These are phyloP conservation scores for Penicillium olsonii DNA, from an alignment of 2,329 filamentous ascomycete species.

Conservation along the genomic window DNA sequence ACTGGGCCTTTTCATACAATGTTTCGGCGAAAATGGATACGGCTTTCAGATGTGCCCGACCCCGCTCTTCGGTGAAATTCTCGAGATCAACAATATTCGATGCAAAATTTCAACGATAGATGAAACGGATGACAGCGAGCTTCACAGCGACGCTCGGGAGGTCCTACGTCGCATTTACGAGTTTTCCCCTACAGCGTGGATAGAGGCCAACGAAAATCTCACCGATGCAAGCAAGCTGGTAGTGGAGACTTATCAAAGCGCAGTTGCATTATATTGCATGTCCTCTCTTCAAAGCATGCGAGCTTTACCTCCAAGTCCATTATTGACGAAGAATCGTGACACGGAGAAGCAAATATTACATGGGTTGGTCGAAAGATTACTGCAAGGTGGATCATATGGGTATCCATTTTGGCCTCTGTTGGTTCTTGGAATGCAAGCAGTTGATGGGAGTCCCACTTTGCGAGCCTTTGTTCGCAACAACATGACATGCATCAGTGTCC, in stretches of 20 bases:
- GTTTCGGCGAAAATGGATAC: slow-evolving; percentile 18
- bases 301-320: neutral
- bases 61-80: slow-evolving; percentile 35
- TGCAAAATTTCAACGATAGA: neutral
- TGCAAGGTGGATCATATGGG: neutral
- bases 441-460: neutral
- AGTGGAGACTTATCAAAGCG: neutral
- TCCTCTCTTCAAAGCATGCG: neutral
- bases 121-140: neutral
- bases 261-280: neutral
- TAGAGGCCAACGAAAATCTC: neutral
- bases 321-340: neutral
- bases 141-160: neutral
- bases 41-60: slow-evolving; percentile 34
- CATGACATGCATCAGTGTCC: neutral
- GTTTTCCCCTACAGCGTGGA: neutral
- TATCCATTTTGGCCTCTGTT: neutral
- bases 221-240: neutral
- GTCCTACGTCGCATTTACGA: neutral
- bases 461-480: neutral
- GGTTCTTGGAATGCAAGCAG: neutral
- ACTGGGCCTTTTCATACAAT: no score
- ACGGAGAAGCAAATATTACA: neutral
- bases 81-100: slow-evolving; percentile 42
- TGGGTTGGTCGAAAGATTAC: neutral